Percentiles rank a stretch among this genome's conserved stretches.
phyloP scores from a whole-genome alignment of 1,284 basidiomycete species.

The Tilletiaria anomala region DNA sequence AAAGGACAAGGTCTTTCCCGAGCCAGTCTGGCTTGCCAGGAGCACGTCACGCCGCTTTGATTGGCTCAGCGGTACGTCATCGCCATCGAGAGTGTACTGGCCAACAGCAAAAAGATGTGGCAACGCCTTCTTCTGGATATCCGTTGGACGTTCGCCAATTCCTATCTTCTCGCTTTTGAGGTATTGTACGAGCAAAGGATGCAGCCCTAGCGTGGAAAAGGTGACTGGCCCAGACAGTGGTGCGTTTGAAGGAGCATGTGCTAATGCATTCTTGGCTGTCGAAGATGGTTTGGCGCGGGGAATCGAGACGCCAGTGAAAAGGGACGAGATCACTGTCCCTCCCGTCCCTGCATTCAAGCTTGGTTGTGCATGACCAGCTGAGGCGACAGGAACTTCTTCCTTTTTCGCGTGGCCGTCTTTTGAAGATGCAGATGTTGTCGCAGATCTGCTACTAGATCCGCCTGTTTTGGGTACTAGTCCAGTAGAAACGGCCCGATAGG shows the following conservation, averaged over 20 bases:
- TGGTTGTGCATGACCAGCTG: too few species aligned
- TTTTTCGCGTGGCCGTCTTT: too few species aligned
- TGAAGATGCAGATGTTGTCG: too few species aligned
- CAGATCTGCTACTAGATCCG: too few species aligned
- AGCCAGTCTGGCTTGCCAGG: conserved; percentile 94
- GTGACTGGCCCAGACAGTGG: conserved; percentile 40
- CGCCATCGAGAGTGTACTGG: conserved; percentile 19
- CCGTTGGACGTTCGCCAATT: conserved; percentile 65
- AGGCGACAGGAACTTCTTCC: too few species aligned
- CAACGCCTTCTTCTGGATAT: conserved; percentile 71
- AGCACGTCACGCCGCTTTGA: conserved; percentile 57
- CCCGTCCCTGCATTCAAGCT: too few species aligned
- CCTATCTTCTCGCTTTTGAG: conserved; percentile 59
- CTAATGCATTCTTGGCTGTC: background rate
- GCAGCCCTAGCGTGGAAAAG: conserved; percentile 51
- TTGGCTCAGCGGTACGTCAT: conserved; percentile 6
- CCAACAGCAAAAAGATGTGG: conserved; percentile 53
- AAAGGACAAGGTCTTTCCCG: conserved; percentile 90
- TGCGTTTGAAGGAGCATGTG: conserved; percentile 16
- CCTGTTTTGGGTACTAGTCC: too few species aligned
- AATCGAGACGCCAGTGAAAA: background rate
- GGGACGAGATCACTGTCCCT: background rate
- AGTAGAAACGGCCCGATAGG: too few species aligned
- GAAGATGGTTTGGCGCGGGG: background rate
- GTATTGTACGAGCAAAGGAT: conserved; percentile 67